These are phyloP conservation scores for Penicillium simplicissimum DNA, from an alignment of 495 filamentous ascomycete species.

Conservation along the genomic window DNA sequence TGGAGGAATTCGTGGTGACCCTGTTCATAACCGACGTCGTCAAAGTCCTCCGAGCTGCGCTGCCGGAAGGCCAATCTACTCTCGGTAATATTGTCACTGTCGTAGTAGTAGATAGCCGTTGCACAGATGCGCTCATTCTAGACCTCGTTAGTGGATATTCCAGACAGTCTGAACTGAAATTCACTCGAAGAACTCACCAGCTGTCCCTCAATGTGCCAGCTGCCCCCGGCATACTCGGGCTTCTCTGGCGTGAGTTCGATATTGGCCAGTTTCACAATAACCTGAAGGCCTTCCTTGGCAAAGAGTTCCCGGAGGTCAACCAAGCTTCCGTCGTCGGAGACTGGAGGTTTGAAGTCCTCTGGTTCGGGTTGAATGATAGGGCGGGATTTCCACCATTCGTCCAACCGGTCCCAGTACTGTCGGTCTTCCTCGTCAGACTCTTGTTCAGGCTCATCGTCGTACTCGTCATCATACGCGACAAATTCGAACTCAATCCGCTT, in stretches of 20 bases:
- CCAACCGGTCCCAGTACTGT: background rate
- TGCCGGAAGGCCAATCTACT: slow-evolving; percentile 56
- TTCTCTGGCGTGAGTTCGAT: slow-evolving; percentile 62
- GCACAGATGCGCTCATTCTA: slow-evolving; percentile 60
- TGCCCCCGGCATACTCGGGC: slow-evolving; percentile 49
- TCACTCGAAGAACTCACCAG: slow-evolving; percentile 26
- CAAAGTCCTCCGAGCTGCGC: slow-evolving; percentile 15
- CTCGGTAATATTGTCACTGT: slow-evolving; percentile 60
- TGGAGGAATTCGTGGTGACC: slow-evolving; percentile 3
- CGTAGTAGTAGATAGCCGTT: slow-evolving; percentile 64
- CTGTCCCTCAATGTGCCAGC: slow-evolving; percentile 60
- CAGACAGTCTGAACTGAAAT: too few species aligned
- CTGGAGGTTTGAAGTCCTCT: slow-evolving; percentile 25
- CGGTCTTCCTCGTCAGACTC: slow-evolving; percentile 1
- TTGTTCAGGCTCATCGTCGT: slow-evolving; percentile 5
- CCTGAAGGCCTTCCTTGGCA: slow-evolving; percentile 47
- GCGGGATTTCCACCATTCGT: background rate
- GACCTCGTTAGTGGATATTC: background rate
- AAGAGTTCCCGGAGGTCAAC: slow-evolving; percentile 36
- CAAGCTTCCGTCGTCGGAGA: background rate
- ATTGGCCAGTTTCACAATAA: slow-evolving; percentile 65
- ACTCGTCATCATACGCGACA: slow-evolving; percentile 9
- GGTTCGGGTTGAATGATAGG: slow-evolving; percentile 40
- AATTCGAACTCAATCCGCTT: background rate
- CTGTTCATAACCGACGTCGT: slow-evolving; percentile 19